Evolutionary conservation across 768 basidiomycete species (phyloP), one percentile per base, ranked within the genome.

Genomic region (Crucibulum laeve): DNA sequence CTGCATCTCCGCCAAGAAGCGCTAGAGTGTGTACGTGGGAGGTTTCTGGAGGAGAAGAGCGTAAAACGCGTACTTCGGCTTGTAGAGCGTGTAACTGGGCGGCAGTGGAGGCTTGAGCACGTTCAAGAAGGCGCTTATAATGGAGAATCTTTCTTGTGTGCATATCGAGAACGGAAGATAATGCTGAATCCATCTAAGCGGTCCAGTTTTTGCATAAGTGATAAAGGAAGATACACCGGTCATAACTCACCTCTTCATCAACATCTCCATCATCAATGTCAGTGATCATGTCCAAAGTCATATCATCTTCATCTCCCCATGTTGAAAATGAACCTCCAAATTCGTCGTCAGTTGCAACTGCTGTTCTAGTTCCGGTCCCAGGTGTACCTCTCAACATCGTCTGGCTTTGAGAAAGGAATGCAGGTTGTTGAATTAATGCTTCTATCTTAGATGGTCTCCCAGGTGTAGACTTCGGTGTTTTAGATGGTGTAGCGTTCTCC

Each of bases 21-120:
- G 55, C 37, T 11, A 55, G 54, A 10, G 42, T 15, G 14, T 58
- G 46, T 8, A 47, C 40, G n/a, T 58, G 49, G 18, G 43, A 47
- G 11, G 48, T 46, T 30, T 53, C 48, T 13, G 50, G 53, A 28
- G 61, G 46, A 47, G 63, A 72, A 10, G 67, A 63, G 33, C 84
- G 79, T 23, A 91, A 67, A 21, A 87, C 68, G 10, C 79, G 71
- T 3, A 90, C 69, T 55, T 92, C 87, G 1, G 88, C 89, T 62
- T 91, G 89, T 1, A 93, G 67, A 0, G 91, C 89, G 54, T 92
- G 89, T 1, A 91, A 68, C 54, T 92, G 91, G 1, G 88, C 83
- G 0, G 89, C 87, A 1, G 84, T 74, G 6, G 82, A 80, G 2
- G 84, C 79, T 53, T 92, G 91, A 0, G 87, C 76, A 30, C 84